Base-by-base conservation (phyloP, 352 stramenopile genomes). In the Pythium monospermum region DNA sequence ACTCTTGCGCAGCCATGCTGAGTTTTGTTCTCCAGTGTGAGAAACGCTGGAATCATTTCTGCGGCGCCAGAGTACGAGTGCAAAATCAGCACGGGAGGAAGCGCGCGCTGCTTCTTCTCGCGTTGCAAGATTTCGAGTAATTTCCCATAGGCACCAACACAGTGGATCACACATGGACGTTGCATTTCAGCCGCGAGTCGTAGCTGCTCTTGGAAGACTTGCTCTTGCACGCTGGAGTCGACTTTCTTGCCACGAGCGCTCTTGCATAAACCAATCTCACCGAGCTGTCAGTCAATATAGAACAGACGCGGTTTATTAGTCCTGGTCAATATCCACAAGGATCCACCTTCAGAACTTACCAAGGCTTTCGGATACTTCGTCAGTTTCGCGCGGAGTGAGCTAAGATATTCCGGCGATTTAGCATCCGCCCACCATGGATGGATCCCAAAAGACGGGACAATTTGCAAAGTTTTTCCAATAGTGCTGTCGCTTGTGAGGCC, bases 211-310 rank as follows among this genome's bases (percentile, higher is more conserved):
- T 30, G 52, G 36, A 91, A 88, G 6, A 60, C 59, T 25, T 32
- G 49, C 31, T 80, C 60, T 44, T 93, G 82, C 6, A 82, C 47
- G 4, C 59, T 48, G 6, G 66, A 2, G 1, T 73, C 66, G 7
- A 91, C 72, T 12, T 67, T 44, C 18, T 61, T 67, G 0, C 82
- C 82, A 23, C 76, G 66, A 21, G 49, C 54, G 33, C 66, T 88
- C 49, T 91, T 91, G 52, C 82, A 93, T 12, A 93, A 41, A 0
- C 82, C 82, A 55, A 93, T 91, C 52, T 93, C 82, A 0, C 82
- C 82, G 2, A 92, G 42, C 78, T 88, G 43, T 28, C 40, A 2
- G 21, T 3, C 58, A 11, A 66, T 21, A 27, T 18, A n/a, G 21
- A 16, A 23, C 45, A 42, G 3, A 43, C 11, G 36, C 25, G 38